A percentile compares a stretch with the other conserved stretches of the same genome.
phyloP scores from a whole-genome alignment of 805 yeast species.

The Kregervanrija delftensis region DNA sequence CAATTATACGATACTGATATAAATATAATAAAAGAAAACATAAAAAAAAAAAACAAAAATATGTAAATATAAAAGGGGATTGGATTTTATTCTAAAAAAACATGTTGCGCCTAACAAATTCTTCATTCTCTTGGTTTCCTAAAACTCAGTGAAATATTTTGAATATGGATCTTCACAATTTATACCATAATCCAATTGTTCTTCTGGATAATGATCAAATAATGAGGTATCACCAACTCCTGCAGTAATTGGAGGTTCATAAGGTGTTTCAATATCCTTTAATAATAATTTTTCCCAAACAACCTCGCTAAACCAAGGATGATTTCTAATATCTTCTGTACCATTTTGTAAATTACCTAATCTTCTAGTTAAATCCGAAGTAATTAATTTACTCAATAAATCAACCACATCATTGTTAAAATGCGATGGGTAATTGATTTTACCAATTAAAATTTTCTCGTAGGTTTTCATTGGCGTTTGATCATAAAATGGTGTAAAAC shows the following conservation, averaged over 20 bases:
- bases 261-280: slow-evolving; percentile 56
- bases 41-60: not conserved
- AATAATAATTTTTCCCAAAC: slow-evolving; percentile 52
- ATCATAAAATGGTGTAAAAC: slow-evolving; percentile 57
- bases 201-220: slow-evolving; percentile 73
- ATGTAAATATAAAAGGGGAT: not conserved
- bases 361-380: slow-evolving; percentile 48
- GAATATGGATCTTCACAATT: slow-evolving; percentile 40
- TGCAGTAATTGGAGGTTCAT: slow-evolving; percentile 57
- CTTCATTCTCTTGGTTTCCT: not conserved
- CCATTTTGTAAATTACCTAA: slow-evolving; percentile 55
- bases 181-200: slow-evolving; percentile 76
- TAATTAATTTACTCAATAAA: slow-evolving; percentile 43
- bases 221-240: slow-evolving; percentile 59
- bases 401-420: slow-evolving; percentile 49
- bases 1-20: not conserved
- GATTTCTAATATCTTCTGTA: slow-evolving; percentile 48
- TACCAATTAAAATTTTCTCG: slow-evolving; percentile 50
- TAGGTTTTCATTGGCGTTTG: slow-evolving; percentile 59
- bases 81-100: not conserved
- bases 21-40: not conserved
- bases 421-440: slow-evolving; percentile 45
- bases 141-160: slow-evolving; percentile 27
- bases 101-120: not conserved
- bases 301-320: slow-evolving; percentile 55